A percentile compares a stretch with the other conserved stretches of the same genome.
phyloP scores from a whole-genome alignment of 805 yeast species.

The Starmera amethionina region DNA sequence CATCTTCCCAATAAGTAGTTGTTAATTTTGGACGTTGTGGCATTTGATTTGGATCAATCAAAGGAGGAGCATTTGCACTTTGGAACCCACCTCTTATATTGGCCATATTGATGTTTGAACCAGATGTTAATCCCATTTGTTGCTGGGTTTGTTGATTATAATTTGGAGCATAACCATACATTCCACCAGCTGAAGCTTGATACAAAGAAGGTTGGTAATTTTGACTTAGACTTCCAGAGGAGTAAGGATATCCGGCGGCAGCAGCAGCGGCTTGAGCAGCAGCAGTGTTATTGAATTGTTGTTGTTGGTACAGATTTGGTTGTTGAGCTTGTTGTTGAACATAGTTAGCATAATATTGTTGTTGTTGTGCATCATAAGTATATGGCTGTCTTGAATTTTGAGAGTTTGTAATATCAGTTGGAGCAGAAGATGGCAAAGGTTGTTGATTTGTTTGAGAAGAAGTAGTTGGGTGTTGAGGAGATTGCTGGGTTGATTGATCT shows the following conservation, averaged over 20 bases:
- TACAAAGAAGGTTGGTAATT: neutral
- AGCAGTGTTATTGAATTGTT: slow-evolving; percentile 4
- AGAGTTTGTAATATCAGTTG: neutral
- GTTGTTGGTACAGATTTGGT: slow-evolving; percentile 2
- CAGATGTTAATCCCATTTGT: slow-evolving; percentile 4
- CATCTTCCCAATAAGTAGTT: slow-evolving; percentile 73
- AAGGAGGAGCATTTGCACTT: slow-evolving; percentile 10
- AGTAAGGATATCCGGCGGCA: neutral
- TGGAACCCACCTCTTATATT: slow-evolving; percentile 9
- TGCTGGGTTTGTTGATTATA: slow-evolving; percentile 3
- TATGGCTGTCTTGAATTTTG: neutral
- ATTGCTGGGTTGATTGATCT: too few relatives aligned
- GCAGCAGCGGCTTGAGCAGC: slow-evolving; percentile 8
- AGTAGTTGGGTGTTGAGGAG: too few relatives aligned
- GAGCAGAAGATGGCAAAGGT: too few relatives aligned
- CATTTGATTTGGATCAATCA: slow-evolving; percentile 17
- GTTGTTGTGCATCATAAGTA: neutral
- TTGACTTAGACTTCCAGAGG: neutral
- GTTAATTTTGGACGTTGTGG: slow-evolving; percentile 50
- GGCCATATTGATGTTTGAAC: slow-evolving; percentile 7
- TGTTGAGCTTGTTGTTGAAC: slow-evolving; percentile 5
- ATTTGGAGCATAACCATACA: slow-evolving; percentile 6
- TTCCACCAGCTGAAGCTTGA: slow-evolving; percentile 1
- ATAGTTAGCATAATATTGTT: neutral
- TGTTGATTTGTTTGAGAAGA: too few relatives aligned